phyloP scores from a whole-genome alignment of 2,329 filamentous ascomycete genomes.

The Penicillium sp. region DNA sequence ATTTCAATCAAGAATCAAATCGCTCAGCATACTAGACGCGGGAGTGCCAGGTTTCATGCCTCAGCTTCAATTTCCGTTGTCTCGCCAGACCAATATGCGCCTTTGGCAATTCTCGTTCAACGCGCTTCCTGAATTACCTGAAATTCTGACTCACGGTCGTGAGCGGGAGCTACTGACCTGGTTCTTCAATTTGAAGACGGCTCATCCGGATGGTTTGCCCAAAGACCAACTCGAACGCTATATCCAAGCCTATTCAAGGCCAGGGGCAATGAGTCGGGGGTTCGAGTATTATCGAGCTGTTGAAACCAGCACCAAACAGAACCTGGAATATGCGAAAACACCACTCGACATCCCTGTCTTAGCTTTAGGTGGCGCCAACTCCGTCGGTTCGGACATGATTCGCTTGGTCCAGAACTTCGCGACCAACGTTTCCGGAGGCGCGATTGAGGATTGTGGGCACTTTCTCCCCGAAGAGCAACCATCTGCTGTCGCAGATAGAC shows the following conservation, averaged over 20 bases:
- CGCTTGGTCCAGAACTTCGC: not conserved
- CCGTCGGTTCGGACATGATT: not conserved
- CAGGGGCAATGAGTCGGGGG: not conserved
- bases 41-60: not conserved
- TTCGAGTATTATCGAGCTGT: not conserved
- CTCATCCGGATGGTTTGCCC: not conserved
- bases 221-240: not conserved
- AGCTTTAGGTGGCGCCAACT: not conserved
- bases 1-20: not conserved
- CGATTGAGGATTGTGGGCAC: not conserved
- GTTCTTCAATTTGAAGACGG: not conserved
- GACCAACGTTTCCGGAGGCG: not conserved
- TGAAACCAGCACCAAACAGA: not conserved
- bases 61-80: not conserved
- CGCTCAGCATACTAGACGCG: not conserved
- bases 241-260: not conserved
- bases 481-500: not conserved
- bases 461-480: not conserved
- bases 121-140: not conserved
- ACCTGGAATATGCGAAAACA: not conserved
- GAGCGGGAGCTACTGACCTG: not conserved
- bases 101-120: not conserved
- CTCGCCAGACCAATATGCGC: not conserved
- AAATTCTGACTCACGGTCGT: not conserved
- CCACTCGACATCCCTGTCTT: not conserved